Conservation (phyloP, 2,329 filamentous ascomycete genomes). For the Verticillium alfalfae region DNA sequence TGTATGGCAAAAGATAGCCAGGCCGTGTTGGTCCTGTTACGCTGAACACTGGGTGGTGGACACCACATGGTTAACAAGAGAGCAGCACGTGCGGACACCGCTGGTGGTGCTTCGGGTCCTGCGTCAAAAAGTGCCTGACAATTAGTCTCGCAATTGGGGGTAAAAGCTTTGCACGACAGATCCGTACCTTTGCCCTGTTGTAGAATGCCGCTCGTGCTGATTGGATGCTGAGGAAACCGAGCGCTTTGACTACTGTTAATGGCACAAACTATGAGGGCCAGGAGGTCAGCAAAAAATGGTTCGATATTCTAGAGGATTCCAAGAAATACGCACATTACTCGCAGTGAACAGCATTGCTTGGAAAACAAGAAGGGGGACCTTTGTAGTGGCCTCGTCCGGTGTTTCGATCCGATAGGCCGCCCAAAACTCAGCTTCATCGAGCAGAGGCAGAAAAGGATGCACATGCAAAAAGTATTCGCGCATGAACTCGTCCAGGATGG, state of each 20-base stretch:
- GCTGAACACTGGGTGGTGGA: not conserved
- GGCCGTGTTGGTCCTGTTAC: not conserved
- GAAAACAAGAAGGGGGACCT: not conserved
- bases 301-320: not conserved
- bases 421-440: conserved; percentile 7
- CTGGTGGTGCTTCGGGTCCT: not conserved
- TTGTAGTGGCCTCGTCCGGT: not conserved
- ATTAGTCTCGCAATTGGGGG: not conserved
- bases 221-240: not conserved
- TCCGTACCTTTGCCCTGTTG: not conserved
- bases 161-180: not conserved
- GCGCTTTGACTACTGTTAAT: not conserved
- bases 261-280: not conserved
- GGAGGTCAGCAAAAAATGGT: not conserved
- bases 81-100: not conserved
- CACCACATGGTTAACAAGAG: not conserved
- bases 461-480: conserved; percentile 20
- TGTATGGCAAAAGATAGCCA: not conserved
- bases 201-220: not conserved
- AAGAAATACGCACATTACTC: not conserved
- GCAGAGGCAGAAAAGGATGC: conserved; percentile 18
- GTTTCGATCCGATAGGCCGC: not conserved
- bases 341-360: not conserved
- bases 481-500: conserved; percentile 11
- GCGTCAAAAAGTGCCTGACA: not conserved